Evolutionary conservation across 73 alveolate species (phyloP), one percentile per base, ranked within the genome.

Genomic region (Stentor coeruleus): DNA sequence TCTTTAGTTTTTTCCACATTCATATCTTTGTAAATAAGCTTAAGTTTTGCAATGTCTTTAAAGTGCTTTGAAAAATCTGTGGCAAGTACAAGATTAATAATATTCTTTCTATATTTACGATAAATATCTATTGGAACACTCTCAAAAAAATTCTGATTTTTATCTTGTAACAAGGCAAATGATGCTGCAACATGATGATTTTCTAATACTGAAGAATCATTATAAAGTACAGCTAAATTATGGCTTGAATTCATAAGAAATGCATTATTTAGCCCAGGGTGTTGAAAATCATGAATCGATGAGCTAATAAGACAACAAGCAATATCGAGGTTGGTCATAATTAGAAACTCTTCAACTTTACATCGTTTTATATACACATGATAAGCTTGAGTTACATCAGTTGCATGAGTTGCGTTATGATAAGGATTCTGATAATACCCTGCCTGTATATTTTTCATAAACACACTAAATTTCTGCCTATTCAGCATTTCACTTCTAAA

Each of bases 221-320:
- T 91, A 59, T 89, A 88, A 40, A 85, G 84, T 38, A 90, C 76
- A 26, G 96, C 85, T 35, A 84, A 28, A 39, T 86, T 80, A 73
- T 81, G 82, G 38, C 20, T 74, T 31, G 91, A 79, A 74, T 90
- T 90, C 74, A 84, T 84, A 66, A 90, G 86, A 82, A 72, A 90
- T 59, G 72, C 42, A 76, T 90, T 90, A 39, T 81, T 90, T 74
- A 81, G 81, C 39, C 96, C 96, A 6, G 96, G 96, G 77, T 90
- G 96, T 59, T 88, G 81, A 81, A 84, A 88, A 80, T 90, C 96
- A 74, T 90, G 96, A 39, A 83, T 81, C 15, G 81, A 49, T 3
- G 88, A 83, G 31, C 88, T 66, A 3, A 83, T 26, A 1, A 66
- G 15, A 2, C 83, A 74, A 20, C 14, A 35, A 2, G 74, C 31